Base-by-base conservation (phyloP, 306 rosid genomes). In the Sophora flavescens region DNA sequence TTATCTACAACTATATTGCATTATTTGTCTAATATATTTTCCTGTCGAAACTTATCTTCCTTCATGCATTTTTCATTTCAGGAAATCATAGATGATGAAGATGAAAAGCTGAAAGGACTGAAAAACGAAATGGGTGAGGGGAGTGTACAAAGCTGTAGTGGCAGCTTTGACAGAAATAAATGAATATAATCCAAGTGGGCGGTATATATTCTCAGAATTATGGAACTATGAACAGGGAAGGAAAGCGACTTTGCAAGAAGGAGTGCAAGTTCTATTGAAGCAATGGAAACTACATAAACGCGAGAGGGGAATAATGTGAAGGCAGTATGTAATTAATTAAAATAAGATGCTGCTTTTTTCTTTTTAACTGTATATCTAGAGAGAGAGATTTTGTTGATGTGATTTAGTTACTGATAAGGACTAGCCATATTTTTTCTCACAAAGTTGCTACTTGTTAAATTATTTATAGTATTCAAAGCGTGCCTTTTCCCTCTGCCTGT, bases 171-270 rank as follows among this genome's bases (percentile, higher is more conserved):
- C 11, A 32, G 91, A 87, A 83, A 85, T 87, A 17, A 87, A 87
- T 77, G 85, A 78, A 78, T 82, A 87, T 68, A 87, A 87, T 66
- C 91, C 91, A 39, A 87, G 91, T 69, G 91, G 91, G 53, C 60
- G 88, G 69, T 87, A 87, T 30, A 65, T 71, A 80, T 80, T 76
- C 63, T 74, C 87, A 3, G 91, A 87, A 80, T 57, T 87, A 57
- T 87, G 91, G 91, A 87, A 87, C 80, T 87, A 80, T 36, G 50
- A 36, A 50, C 60, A 82, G 51, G 87, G 85, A 70, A 82, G 63
- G 78, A 82, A 61, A 78, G 89, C 89, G 16, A 82, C 84, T 32
- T 75, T 85, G 76, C 60, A 22, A 70, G 91, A 85, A 6, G 91
- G 91, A 36, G 84, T 82, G 0, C 39, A 58, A 45, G 35, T 80